Evolutionary conservation across 2,329 filamentous ascomycete genomes (phyloP), one percentile per base, ranked within the genome.

Genomic region (Xylaria hypoxylon): DNA sequence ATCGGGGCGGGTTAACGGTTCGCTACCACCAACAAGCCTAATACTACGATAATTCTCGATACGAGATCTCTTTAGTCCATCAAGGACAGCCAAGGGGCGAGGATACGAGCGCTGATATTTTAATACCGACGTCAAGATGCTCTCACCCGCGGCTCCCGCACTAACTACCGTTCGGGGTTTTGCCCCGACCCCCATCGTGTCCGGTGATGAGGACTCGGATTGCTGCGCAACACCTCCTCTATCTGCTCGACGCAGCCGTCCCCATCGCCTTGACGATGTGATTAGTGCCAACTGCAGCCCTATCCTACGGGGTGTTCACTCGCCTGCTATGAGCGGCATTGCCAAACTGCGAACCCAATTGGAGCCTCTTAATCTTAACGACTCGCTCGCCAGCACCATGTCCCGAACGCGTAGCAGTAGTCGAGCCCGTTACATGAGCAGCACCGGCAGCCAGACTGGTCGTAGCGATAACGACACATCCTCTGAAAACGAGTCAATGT

Each of bases 291-390:
- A 92, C 78, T 89, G 87, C 79, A 90, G 88, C 77, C 89, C 89
- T 7, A 76, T 83, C 59, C 77, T 90, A 68, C 85, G 87, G 53
- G 80, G 79, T n/a, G 74, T 79, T 28, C 78, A 82, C 17, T 87
- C 87, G 19, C 86, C 86, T 11, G 84, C 81, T 55, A 75, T 89
- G 33, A 90, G 91, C 66, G 94, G 93, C 53, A 94, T 97, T 73
- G 92, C 92, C 75, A 92, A 90, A 73, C 82, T 97, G 74, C 93
- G 93, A 77, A 84, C 90, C 77, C 91, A 96, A 75, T 85, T 97
- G 64, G 94, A 97, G 68, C 88, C 90, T 2, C 82, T 97, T 60
- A 92, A 87, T 74, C 83, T 97, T 15, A 86, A 89, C 68, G 80
- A 74, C 22, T 80, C 79, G 51, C 85, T 86, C 51, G 84, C 84